Percentiles rank a stretch among this genome's conserved stretches.
Conservation (phyloP, 331 rosid genomes). For the Dryas integrifolia region DNA sequence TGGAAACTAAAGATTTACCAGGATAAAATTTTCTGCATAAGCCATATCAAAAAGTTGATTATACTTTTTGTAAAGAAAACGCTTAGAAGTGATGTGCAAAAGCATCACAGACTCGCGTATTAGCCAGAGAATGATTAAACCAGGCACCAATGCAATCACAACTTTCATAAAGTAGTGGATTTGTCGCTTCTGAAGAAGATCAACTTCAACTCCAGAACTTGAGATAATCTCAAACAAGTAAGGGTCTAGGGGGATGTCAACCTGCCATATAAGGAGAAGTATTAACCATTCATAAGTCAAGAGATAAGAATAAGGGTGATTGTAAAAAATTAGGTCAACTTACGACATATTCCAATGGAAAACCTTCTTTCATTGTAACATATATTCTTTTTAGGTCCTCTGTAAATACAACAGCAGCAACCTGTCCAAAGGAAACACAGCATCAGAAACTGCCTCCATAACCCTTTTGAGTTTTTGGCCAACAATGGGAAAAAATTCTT, state of each 20-base stretch:
- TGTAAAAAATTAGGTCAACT: slow-evolving; percentile 38
- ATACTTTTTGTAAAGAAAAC: slow-evolving; percentile 82
- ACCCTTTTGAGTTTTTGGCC: slow-evolving; percentile 17
- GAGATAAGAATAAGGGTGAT: slow-evolving; percentile 17
- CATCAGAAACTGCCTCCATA: slow-evolving; percentile 29
- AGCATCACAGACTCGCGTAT: slow-evolving; percentile 76
- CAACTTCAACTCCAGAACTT: slow-evolving; percentile 90
- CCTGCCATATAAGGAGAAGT: slow-evolving; percentile 44
- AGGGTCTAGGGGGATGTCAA: slow-evolving; percentile 93
- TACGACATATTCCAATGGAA: slow-evolving; percentile 85
- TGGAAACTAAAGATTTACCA: slow-evolving; percentile 51
- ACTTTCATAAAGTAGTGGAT: slow-evolving; percentile 89
- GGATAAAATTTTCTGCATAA: slow-evolving; percentile 82
- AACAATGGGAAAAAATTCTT: slow-evolving; percentile 6
- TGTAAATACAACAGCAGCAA: slow-evolving; percentile 83
- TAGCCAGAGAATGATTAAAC: slow-evolving; percentile 80
- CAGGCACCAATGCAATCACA: slow-evolving; percentile 71
- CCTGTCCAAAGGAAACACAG: slow-evolving; percentile 57
- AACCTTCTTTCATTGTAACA: slow-evolving; percentile 94
- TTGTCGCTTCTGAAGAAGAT: slow-evolving; percentile 80
- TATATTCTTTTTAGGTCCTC: slow-evolving; percentile 81
- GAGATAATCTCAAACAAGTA: slow-evolving; percentile 80
- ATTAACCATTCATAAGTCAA: slow-evolving; percentile 26
- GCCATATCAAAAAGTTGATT: slow-evolving; percentile 92
- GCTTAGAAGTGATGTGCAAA: slow-evolving; percentile 62